Conservation (phyloP, 2,329 filamentous ascomycete genomes). For the Fonsecaea nubica region DNA sequence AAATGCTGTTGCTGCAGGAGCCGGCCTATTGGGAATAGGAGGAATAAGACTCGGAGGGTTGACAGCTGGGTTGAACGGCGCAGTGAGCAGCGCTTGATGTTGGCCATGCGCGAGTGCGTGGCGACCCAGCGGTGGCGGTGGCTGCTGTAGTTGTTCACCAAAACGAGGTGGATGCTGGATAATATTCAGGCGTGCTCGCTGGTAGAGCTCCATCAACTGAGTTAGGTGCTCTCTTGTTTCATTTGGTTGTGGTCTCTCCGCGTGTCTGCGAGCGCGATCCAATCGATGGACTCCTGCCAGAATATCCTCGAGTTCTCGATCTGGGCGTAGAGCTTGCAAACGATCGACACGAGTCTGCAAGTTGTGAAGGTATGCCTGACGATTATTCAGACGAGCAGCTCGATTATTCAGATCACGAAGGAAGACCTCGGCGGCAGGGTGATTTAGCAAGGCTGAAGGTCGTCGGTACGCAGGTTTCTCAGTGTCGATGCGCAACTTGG, state of each 20-base stretch:
- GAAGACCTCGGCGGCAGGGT: slow-evolving; percentile 22
- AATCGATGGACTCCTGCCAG: slow-evolving; percentile 5
- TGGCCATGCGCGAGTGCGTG: background rate
- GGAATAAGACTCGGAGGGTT: background rate
- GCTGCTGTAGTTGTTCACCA: background rate
- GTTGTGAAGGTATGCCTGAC: slow-evolving; percentile 12
- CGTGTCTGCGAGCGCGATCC: background rate
- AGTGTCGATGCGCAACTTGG: slow-evolving; percentile 35
- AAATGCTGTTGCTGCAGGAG: background rate
- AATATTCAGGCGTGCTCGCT: background rate
- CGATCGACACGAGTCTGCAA: slow-evolving; percentile 9
- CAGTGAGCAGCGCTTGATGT: background rate
- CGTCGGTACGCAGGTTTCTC: slow-evolving; percentile 14
- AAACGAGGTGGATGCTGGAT: background rate
- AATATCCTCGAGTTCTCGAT: slow-evolving; percentile 17
- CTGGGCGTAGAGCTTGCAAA: slow-evolving; percentile 17
- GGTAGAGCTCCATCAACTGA: background rate
- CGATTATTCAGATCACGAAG: slow-evolving; percentile 22
- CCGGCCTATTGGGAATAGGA: background rate
- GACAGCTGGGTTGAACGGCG: background rate
- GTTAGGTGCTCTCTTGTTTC: background rate
- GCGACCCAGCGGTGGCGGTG: background rate
- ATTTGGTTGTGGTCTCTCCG: background rate
- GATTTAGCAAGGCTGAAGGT: slow-evolving; percentile 11
- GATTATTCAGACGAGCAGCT: slow-evolving; percentile 17